A percentile compares a stretch with the other conserved stretches of the same genome.
Evolutionary conservation across 805 yeast species (phyloP).

Genomic region (Lachancea meyersii): DNA sequence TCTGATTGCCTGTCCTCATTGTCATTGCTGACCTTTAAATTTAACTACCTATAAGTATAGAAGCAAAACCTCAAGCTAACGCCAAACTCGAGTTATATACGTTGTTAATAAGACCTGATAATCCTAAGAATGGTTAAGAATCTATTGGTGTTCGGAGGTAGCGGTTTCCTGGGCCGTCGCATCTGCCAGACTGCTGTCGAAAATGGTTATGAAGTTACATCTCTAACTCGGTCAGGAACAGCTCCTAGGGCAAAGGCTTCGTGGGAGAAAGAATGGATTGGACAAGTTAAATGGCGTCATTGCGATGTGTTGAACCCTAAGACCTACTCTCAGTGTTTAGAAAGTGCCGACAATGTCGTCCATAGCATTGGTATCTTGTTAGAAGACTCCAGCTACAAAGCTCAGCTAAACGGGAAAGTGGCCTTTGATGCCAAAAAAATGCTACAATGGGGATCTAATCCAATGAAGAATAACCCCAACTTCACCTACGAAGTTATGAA

Average conservation of each 20-base stretch:
- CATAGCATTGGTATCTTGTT: constrained; percentile 76
- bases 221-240: constrained; percentile 60
- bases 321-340: constrained; percentile 45
- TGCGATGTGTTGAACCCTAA: constrained; percentile 66
- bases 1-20: too few relatives aligned
- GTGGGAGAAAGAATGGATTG: constrained; percentile 42
- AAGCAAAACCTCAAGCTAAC: too few relatives aligned
- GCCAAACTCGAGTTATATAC: too few relatives aligned
- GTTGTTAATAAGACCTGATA: neutral
- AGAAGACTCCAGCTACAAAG: constrained; percentile 65
- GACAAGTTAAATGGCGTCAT: constrained; percentile 55
- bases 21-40: too few relatives aligned
- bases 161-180: constrained; percentile 70
- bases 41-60: too few relatives aligned
- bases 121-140: constrained; percentile 16
- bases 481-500: constrained; percentile 57
- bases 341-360: constrained; percentile 58
- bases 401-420: constrained; percentile 19
- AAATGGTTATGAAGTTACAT: constrained; percentile 59
- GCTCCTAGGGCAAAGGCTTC: constrained; percentile 36
- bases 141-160: constrained; percentile 77
- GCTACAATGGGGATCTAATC: constrained; percentile 51
- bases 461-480: constrained; percentile 36
- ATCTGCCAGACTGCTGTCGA: constrained; percentile 64
- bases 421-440: constrained; percentile 34